Evolutionary conservation across 768 basidiomycete species (phyloP), one percentile per base, ranked within the genome.

Genomic region (Panaeolus papilionaceus): DNA sequence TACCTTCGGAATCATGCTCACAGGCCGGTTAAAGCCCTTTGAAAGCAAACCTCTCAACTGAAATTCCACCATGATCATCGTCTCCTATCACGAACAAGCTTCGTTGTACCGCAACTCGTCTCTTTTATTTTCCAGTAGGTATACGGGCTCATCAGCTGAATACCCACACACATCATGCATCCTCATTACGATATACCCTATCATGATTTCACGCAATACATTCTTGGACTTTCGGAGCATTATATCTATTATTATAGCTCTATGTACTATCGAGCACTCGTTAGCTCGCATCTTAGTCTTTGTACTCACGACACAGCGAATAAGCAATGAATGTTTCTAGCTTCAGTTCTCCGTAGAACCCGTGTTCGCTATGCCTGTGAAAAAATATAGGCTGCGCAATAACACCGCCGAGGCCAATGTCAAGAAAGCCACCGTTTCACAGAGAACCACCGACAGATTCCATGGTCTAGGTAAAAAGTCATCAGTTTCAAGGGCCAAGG

Each of bases 1-100:
- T n/a, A 79, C 82, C 4, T 84, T 87, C 72, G 79, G 78, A 2
- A 73, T 85, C 26, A 69, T 86, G 26, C 63, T 85, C 16, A 77
- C 80, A 9, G 79, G 73, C 16, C 73, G 71, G 64, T 51, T 75
- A 40, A 14, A 71, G 16, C 42, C 62, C 9, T 58, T 28, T 28
- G 26, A 28, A 37, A 28, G 4, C 28, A 33, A 33, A 9, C 54
- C 54, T 20, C 33, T 33, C 42, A 44, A 44, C 16, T 44, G 42
- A 23, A 23, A 44, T 16, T 44, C 14, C 18, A 18, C 42, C 42
- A 44, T 16, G 14, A 44, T 33, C 33, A 33, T 33, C 18, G 42
- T 44, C 42, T 18, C 47, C 47, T 49, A 49, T 49, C 47, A 49
- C 20, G 12, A 33, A 33, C 33, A 33, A 3, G 33, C 33, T 33